Conservation (phyloP, 306 rosid species). For the Myrica gale region DNA sequence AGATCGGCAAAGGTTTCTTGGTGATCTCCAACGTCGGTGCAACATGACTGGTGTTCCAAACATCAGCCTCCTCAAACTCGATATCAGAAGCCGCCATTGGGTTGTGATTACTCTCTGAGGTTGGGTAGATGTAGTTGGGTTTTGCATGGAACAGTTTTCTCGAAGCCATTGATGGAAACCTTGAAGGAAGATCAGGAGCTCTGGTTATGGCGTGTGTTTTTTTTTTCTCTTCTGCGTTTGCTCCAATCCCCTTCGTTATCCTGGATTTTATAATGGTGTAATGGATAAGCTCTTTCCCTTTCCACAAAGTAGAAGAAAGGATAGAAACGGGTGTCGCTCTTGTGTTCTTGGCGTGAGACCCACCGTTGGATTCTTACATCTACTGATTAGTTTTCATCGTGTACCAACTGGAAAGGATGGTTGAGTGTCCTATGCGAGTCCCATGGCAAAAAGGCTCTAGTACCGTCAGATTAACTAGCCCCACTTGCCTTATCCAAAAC, state of each 20-base stretch:
- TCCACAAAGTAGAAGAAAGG: conserved; percentile 24
- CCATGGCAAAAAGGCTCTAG: too few relatives aligned
- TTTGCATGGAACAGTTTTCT: conserved; percentile 47
- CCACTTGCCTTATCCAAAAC: too few relatives aligned
- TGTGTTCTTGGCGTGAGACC: too few relatives aligned
- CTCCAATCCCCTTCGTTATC: not conserved
- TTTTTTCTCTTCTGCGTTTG: not conserved
- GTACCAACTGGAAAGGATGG: too few relatives aligned
- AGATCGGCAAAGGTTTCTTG: conserved; percentile 24
- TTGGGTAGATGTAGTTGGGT: conserved; percentile 41
- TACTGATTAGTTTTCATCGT: too few relatives aligned
- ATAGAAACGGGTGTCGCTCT: conserved; percentile 19
- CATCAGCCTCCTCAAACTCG: conserved; percentile 66
- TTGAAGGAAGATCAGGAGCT: not conserved
- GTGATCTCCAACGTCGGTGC: not conserved
- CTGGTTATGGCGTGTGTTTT: not conserved
- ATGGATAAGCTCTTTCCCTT: conserved; percentile 36
- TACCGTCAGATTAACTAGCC: too few relatives aligned
- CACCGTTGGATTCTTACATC: too few relatives aligned
- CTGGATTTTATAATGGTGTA: conserved; percentile 29
- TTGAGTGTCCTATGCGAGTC: too few relatives aligned
- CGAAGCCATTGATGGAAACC: conserved; percentile 60
- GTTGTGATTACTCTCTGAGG: conserved; percentile 19
- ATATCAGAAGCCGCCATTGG: conserved; percentile 26
- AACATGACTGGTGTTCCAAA: conserved; percentile 32